These are phyloP conservation scores for Lecanosticta acicola DNA, from an alignment of 2,329 filamentous ascomycete genomes.

Conservation along the genomic window DNA sequence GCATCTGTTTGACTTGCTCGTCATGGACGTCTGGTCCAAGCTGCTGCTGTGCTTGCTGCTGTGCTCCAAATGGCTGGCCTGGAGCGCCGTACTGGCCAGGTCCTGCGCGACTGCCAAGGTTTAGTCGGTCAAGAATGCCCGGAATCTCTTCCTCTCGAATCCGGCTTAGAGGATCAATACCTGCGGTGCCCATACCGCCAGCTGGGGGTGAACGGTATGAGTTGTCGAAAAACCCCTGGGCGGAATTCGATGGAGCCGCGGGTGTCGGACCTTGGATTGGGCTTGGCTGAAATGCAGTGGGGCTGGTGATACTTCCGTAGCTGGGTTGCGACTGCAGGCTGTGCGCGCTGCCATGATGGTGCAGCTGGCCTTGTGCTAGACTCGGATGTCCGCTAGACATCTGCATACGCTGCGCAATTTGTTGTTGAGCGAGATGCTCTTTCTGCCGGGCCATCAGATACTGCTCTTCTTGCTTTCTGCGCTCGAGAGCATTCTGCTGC, in stretches of 20 bases:
- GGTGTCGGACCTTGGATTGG: constrained; percentile 44
- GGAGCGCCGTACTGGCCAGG: constrained; percentile 45
- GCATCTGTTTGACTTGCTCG: constrained; percentile 55
- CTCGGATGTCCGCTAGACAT: constrained; percentile 46
- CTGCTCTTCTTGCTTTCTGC: constrained; percentile 96
- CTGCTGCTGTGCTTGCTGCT: constrained; percentile 35
- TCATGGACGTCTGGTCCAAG: constrained; percentile 39
- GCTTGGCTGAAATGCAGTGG: constrained; percentile 56
- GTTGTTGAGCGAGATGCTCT: constrained; percentile 83
- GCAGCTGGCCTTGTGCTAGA: constrained; percentile 54
- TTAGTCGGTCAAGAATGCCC: constrained; percentile 60
- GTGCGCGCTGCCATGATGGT: constrained; percentile 92
- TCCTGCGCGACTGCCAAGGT: constrained; percentile 46
- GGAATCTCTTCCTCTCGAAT: constrained; percentile 67
- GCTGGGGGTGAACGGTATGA: constrained; percentile 39
- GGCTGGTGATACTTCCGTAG: constrained; percentile 91
- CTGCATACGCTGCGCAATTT: constrained; percentile 68
- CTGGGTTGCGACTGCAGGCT: constrained; percentile 96
- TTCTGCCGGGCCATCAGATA: constrained; percentile 94
- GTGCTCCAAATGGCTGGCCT: constrained; percentile 42
- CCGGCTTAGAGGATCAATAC: constrained; percentile 40
- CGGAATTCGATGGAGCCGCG: constrained; percentile 24
- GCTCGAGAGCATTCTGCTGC: constrained; percentile 94
- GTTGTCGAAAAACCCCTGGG: constrained; percentile 66
- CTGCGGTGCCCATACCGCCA: constrained; percentile 41